These are phyloP conservation scores for Talaromyces sp. DNA, from an alignment of 2,329 filamentous ascomycete species.

Conservation along the genomic window DNA sequence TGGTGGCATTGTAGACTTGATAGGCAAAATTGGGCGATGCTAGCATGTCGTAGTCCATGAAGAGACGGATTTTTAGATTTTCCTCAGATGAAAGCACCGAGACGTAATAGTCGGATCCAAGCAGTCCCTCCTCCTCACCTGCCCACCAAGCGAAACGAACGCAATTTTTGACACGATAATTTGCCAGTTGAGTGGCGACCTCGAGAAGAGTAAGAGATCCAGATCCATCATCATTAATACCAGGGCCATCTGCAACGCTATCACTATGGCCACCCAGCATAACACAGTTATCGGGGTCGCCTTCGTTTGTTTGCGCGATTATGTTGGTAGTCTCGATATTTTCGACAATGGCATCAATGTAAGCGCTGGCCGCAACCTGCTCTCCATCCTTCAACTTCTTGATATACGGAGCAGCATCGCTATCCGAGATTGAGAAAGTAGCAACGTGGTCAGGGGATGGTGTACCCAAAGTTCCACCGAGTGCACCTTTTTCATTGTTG, in stretches of 20 bases:
- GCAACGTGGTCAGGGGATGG: constrained; percentile 49
- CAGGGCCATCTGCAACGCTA: constrained; percentile 56
- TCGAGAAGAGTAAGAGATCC: constrained; percentile 58
- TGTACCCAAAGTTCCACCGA: constrained; percentile 64
- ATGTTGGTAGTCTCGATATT: constrained; percentile 52
- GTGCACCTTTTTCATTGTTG: constrained; percentile 59
- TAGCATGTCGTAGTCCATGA: constrained; percentile 70
- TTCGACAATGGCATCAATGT: constrained; percentile 41
- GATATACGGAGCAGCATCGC: constrained; percentile 53
- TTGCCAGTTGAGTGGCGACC: constrained; percentile 55
- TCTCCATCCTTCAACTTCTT: constrained; percentile 46
- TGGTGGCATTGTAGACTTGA: constrained; percentile 52
- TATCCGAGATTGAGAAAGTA: constrained; percentile 60
- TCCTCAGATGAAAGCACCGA: constrained; percentile 43
- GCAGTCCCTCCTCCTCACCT: constrained; percentile 57
- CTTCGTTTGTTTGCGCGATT: constrained; percentile 53
- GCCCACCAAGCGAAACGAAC: constrained; percentile 64
- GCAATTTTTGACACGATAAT: constrained; percentile 67
- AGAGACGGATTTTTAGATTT: constrained; percentile 56
- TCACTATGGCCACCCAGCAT: constrained; percentile 57
- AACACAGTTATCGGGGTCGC: constrained; percentile 54
- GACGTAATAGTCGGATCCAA: constrained; percentile 56
- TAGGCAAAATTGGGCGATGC: constrained; percentile 55
- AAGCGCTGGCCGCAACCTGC: constrained; percentile 28
- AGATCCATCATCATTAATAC: constrained; percentile 74